phyloP scores from a whole-genome alignment of 345 rosid species.

The Corymbia maculata region DNA sequence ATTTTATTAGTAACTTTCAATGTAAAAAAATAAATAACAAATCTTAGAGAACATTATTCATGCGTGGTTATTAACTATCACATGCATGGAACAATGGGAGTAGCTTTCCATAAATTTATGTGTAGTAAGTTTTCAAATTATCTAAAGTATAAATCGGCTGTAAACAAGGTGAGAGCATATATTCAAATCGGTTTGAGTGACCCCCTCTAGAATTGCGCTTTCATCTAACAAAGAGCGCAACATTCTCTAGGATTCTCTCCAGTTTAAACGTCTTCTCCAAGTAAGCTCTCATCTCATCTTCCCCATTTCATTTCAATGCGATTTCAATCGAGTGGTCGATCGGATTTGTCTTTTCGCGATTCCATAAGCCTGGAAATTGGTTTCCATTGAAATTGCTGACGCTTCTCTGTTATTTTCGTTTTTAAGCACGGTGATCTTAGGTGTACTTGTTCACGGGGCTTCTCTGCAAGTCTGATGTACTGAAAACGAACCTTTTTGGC shows the following conservation, averaged over 20 bases:
- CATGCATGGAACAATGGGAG: background rate
- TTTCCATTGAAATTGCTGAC: background rate
- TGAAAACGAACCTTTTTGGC: background rate
- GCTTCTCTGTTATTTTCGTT: background rate
- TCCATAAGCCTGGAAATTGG: background rate
- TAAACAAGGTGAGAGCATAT: background rate
- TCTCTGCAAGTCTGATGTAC: background rate
- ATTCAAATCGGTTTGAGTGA: background rate
- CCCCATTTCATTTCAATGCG: background rate
- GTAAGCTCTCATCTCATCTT: background rate
- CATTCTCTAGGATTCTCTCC: background rate
- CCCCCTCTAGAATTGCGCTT: background rate
- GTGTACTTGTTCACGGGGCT: background rate
- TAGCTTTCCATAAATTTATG: background rate
- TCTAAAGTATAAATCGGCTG: background rate
- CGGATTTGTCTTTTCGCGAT: background rate
- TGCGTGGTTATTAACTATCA: background rate
- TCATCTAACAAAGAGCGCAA: background rate
- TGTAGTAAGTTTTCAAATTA: background rate
- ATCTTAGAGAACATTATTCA: background rate
- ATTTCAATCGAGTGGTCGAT: background rate
- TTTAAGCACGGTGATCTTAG: background rate
- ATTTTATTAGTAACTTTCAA: background rate
- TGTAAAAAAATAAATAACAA: background rate
- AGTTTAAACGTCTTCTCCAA: background rate